Evolutionary conservation across 306 rosid genomes (phyloP).

Genomic region (Inga oerstediana): DNA sequence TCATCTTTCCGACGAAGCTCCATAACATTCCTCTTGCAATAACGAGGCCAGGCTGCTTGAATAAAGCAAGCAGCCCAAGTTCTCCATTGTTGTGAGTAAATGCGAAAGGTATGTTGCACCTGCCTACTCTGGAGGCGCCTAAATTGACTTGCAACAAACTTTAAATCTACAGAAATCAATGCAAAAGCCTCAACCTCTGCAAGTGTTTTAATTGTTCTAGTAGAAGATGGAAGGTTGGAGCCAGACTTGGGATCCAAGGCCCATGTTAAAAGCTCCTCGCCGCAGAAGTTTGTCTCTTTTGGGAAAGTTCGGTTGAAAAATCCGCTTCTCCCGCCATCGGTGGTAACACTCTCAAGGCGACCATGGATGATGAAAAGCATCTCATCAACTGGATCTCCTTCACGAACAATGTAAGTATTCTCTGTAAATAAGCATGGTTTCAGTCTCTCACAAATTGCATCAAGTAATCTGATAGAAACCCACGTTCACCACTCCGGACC

Average conservation of each 20-base stretch:
- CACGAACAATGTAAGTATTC: constrained; percentile 84
- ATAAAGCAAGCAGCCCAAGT: constrained; percentile 99
- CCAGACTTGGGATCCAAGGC: constrained; percentile 97
- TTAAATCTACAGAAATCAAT: constrained; percentile 83
- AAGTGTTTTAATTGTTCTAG: constrained; percentile 84
- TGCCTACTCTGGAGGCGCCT: constrained; percentile 98
- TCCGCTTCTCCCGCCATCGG: constrained; percentile 97
- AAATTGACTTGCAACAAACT: constrained; percentile 95
- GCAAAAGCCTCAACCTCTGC: constrained; percentile 96
- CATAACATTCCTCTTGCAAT: constrained; percentile 75
- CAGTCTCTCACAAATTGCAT: constrained; percentile 96
- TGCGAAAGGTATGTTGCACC: constrained; percentile 97
- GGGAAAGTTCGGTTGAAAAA: constrained; percentile 87
- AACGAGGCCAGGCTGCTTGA: constrained; percentile 99
- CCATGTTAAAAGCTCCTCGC: constrained; percentile 98
- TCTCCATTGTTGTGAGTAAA: constrained; percentile 98
- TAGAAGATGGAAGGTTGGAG: constrained; percentile 89
- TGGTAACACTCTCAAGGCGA: constrained; percentile 96
- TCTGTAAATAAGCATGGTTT: constrained; percentile 87
- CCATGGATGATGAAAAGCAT: constrained; percentile 98
- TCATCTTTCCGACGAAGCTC: constrained; percentile 87
- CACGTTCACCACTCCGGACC: too few species aligned
- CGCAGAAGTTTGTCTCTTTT: constrained; percentile 92
- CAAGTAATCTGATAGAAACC: constrained; percentile 51
- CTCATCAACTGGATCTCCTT: constrained; percentile 99